phyloP scores from a whole-genome alignment of 108 stramenopile species.

The Asterionellopsis glacialis region DNA sequence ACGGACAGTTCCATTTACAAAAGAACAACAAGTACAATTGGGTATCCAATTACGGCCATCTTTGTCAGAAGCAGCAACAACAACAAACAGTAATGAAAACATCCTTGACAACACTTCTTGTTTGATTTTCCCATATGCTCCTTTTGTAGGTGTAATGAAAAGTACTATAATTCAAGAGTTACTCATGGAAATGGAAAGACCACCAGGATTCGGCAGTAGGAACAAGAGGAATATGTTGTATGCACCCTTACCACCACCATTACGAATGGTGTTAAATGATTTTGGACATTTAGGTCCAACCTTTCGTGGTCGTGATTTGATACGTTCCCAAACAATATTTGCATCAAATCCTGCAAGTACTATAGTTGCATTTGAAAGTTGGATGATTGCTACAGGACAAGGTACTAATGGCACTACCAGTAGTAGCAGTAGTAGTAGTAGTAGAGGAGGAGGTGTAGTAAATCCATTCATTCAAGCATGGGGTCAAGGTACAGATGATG shows the following conservation, averaged over 20 bases:
- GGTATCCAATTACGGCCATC: background rate
- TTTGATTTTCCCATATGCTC: background rate
- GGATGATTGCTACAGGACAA: too few relatives aligned
- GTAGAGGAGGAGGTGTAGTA: background rate
- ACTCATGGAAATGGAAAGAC: too few relatives aligned
- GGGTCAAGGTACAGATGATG: background rate
- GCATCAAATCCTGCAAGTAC: background rate
- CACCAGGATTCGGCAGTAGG: too few relatives aligned
- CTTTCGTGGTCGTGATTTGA: conserved; percentile 40
- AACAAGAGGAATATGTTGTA: too few relatives aligned
- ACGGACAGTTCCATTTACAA: conserved; percentile 13
- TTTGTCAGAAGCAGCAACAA: background rate
- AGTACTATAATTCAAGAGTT: too few relatives aligned
- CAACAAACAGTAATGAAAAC: background rate
- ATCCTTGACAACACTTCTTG: conserved; percentile 10
- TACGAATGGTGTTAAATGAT: conserved; percentile 10
- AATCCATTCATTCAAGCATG: background rate
- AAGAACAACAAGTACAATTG: conserved; percentile 3
- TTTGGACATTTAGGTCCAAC: conserved; percentile 37
- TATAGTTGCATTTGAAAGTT: background rate
- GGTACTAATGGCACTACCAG: background rate
- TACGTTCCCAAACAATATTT: conserved; percentile 2
- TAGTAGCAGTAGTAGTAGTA: background rate
- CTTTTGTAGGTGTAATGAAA: background rate
- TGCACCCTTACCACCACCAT: background rate